A percentile compares a stretch with the other conserved stretches of the same genome.
Conservation (phyloP, 2,329 filamentous ascomycete species). For the Apiospora malaysiana region DNA sequence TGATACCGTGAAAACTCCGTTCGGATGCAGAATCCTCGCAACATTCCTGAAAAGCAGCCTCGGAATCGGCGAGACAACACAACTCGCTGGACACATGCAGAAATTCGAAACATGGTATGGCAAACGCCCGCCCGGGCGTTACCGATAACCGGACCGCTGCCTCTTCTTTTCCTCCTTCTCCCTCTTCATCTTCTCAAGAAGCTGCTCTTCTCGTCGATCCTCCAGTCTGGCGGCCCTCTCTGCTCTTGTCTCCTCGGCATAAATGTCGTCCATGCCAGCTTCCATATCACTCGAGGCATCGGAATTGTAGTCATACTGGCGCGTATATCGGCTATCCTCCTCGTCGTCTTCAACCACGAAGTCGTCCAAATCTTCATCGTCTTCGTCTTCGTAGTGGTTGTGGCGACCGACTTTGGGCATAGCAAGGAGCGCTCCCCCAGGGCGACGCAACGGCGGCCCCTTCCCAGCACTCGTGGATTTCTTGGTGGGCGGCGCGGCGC, state of each 20-base stretch:
- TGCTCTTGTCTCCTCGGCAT: conserved; percentile 71
- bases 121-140: not conserved
- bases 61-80: conserved; percentile 5
- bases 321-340: conserved; percentile 44
- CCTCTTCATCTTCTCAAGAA: conserved; percentile 49
- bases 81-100: conserved; percentile 2
- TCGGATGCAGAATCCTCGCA: conserved; percentile 15
- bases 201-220: conserved; percentile 58
- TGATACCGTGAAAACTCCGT: conserved; percentile 19
- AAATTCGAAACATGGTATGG: not conserved
- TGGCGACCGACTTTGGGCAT: conserved; percentile 40
- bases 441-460: conserved; percentile 30
- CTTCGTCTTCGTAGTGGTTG: conserved; percentile 62
- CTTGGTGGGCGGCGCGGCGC: conserved; percentile 55
- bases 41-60: conserved; percentile 14
- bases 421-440: conserved; percentile 43
- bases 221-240: conserved; percentile 68
- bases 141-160: conserved; percentile 29
- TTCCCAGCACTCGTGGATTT: conserved; percentile 33
- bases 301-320: conserved; percentile 62
- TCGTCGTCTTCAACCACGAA: conserved; percentile 68
- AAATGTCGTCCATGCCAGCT: conserved; percentile 75
- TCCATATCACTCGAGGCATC: conserved; percentile 80
- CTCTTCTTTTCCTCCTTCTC: conserved; percentile 41
- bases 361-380: conserved; percentile 65